Evolutionary conservation across 495 filamentous ascomycete species (phyloP), one percentile per base, ranked within the genome.

Genomic region (Lasiosphaeria miniovina): DNA sequence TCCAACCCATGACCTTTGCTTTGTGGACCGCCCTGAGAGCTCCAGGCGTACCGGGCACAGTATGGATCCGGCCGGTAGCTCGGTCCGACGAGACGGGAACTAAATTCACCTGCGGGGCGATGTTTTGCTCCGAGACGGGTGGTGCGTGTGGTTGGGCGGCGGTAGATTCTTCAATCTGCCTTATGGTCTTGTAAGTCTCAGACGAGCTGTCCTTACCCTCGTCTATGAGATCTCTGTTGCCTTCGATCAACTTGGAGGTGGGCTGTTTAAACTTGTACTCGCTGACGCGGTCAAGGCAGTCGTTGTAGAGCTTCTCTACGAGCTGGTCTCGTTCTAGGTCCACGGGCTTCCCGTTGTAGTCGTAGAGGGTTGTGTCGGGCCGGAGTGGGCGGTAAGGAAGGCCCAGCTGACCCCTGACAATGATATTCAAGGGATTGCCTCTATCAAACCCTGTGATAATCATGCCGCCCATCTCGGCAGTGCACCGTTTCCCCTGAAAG

Each of bases 401-500:
- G 15, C 88, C 92, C 52, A 99, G 80, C 72, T 99, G 94, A 31
- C 90, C 91, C 57, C 94, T 86, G 64, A 98, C 86, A 55, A 99
- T 84, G 58, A 89, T 85, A 68, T 94, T 91, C 61, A 99, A 72
- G 14, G 94, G 94, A 69, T 99, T 99, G 2, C 94, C 94, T 68
- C 89, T 85, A 58, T 97, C 91, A 66, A 97, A 99, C 3, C 94
- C 94, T 35, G 94, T 96, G 62, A 99, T 90, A 52, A 99, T 97
- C 75, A 96, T 94, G 15, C 95, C 94, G 41, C 94, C 94, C 82
- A 96, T 90, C 68, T 99, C 94, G 50, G 90, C 94, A 14, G 93
- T 96, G 59, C 86, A 89, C n/a, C 84, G 75, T 48, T 78, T 87
- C 36, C 85, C 87, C 49, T 72, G 60, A 54, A 80, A 79, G 14